These are phyloP conservation scores for Kwoniella newhampshirensis DNA, from an alignment of 768 basidiomycete genomes.

Conservation along the genomic window DNA sequence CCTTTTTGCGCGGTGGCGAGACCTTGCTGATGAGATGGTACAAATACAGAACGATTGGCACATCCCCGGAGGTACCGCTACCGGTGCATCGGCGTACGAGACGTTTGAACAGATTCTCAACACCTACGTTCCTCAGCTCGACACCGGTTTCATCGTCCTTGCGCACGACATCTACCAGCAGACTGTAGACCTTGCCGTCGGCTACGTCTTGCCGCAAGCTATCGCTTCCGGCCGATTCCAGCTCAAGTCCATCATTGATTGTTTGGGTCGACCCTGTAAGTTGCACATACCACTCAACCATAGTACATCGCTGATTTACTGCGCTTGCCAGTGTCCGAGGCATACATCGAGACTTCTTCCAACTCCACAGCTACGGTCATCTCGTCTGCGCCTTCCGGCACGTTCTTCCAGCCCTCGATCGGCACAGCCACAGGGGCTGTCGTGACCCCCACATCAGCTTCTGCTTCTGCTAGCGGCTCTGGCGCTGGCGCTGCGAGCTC, in stretches of 20 bases:
- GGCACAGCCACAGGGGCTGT: slow-evolving; percentile 34
- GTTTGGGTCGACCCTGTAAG: slow-evolving; percentile 58
- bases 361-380: slow-evolving; percentile 56
- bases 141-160: slow-evolving; percentile 82
- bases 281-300: background rate
- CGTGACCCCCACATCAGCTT: slow-evolving; percentile 15
- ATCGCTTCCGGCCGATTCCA: slow-evolving; percentile 68
- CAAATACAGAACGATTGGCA: slow-evolving; percentile 71
- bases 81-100: slow-evolving; percentile 61
- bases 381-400: slow-evolving; percentile 31
- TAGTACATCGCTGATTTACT: slow-evolving; percentile 8
- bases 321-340: slow-evolving; percentile 58
- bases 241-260: slow-evolving; percentile 70
- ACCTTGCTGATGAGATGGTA: slow-evolving; percentile 22
- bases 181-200: slow-evolving; percentile 78
- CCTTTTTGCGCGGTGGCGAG: too few species aligned
- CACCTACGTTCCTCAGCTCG: slow-evolving; percentile 60
- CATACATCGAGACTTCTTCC: slow-evolving; percentile 80
- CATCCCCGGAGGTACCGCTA: slow-evolving; percentile 67
- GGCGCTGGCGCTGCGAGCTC: slow-evolving; percentile 10
- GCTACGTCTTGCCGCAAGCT: slow-evolving; percentile 80
- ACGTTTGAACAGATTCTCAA: slow-evolving; percentile 72
- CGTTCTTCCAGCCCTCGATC: slow-evolving; percentile 42
- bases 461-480: slow-evolving; percentile 9
- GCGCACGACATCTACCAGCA: slow-evolving; percentile 80